Base-by-base conservation (phyloP, 306 rosid genomes). In the Aeschynomene evenia region DNA sequence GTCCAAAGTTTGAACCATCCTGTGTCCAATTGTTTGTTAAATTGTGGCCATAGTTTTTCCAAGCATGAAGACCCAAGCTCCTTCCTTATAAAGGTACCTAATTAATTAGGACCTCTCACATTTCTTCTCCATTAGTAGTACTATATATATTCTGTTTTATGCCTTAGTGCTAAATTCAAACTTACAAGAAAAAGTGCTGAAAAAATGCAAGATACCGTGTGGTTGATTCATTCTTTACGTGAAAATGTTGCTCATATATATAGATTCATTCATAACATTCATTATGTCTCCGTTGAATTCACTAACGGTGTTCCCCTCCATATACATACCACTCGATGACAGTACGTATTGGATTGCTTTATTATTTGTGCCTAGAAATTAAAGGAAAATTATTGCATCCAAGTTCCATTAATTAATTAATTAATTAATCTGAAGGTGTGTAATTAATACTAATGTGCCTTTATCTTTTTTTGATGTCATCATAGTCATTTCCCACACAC, bases 211-310 rank as follows among this genome's bases (percentile, higher is more conserved):
- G 66, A 66, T 70, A 55, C 70, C 68, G 20, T 28, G 51, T 18
- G 70, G 19, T 22, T 56, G 66, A 70, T 70, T 69, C 56, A 28
- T 24, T 62, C 29, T 34, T 45, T 54, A 39, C 52, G 71, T 62
- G 45, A 66, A 59, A 77, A 52, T 34, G 58, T 52, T 77, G 29
- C 66, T 37, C n/a, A 64, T 66, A n/a, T n/a, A n/a, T n/a, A n/a
- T n/a, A n/a, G n/a, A n/a, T n/a, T n/a, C n/a, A 63, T 71, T 84
- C 76, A 46, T 40, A 60, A 54, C 13, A 64, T 55, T 70, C 71
- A 77, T 82, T 18, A 82, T 83, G 73, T 18, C 57, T 66, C 5
- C 22, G 31, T 66, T 78, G 89, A 87, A 87, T 74, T 73, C 71
- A 78, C 14, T 42, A 21, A 69, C 54, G 76, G 69, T 80, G 79